These are phyloP conservation scores for Pythium phragmiticola DNA, from an alignment of 352 stramenopile genomes.

Conservation along the genomic window DNA sequence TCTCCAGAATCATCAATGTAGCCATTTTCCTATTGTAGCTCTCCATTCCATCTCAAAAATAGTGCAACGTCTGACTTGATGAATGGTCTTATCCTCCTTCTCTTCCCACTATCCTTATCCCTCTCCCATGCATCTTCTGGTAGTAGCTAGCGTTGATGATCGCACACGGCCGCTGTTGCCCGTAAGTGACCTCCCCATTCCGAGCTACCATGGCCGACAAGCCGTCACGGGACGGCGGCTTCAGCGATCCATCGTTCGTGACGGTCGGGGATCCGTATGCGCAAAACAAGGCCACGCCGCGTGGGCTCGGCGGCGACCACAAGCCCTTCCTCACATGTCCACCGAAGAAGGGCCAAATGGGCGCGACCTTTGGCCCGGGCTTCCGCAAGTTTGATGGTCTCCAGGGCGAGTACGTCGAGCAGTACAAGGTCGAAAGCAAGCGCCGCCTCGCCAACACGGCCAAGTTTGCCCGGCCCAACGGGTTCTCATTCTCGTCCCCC, in stretches of 20 bases:
- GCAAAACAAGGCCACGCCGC: slow-evolving; percentile 44
- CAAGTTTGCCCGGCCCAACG: slow-evolving; percentile 64
- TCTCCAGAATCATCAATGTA: slow-evolving; percentile 5
- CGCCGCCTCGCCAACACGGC: slow-evolving; percentile 71
- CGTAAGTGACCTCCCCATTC: no score
- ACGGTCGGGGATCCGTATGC: slow-evolving; percentile 59
- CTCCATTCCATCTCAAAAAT: slow-evolving; percentile 8
- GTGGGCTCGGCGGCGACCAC: slow-evolving; percentile 48
- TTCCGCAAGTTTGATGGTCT: slow-evolving; percentile 66
- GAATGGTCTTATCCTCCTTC: background rate
- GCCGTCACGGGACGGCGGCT: slow-evolving; percentile 64
- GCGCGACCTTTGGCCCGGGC: slow-evolving; percentile 59
- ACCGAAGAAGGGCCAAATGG: slow-evolving; percentile 58
- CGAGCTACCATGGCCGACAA: slow-evolving; percentile 32
- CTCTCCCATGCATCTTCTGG: background rate
- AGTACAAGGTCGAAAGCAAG: slow-evolving; percentile 71
- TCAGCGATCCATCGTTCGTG: slow-evolving; percentile 73
- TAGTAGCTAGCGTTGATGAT: background rate
- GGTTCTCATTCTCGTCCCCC: slow-evolving; percentile 62
- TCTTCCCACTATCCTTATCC: background rate
- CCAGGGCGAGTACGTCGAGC: slow-evolving; percentile 57
- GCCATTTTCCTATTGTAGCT: slow-evolving; percentile 1
- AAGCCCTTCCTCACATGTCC: slow-evolving; percentile 79
- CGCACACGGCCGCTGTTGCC: no score
- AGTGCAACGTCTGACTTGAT: slow-evolving; percentile 12